Base-by-base conservation (phyloP, 2,329 filamentous ascomycete genomes). In the Ceratocystis ficicola region DNA sequence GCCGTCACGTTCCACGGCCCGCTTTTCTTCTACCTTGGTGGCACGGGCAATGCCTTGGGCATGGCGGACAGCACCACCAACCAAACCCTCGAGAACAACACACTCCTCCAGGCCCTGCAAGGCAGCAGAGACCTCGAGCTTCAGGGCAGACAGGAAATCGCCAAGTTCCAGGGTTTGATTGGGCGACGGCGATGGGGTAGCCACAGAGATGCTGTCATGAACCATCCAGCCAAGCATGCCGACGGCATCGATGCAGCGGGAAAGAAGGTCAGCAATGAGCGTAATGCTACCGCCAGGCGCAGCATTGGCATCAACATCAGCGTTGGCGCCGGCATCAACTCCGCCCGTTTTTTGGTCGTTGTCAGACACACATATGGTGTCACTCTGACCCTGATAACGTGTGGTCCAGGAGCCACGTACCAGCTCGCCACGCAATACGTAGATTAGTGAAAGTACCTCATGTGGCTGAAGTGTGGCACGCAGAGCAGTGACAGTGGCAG, bases 341-440 rank as follows among this genome's bases (percentile, higher is more conserved):
- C 76, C 74, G 70, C 88, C 86, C 46, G 88, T 76, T 59, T 59
- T 17, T 5, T 32, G 55, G 55, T 25, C 55, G 28, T 57, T 32
- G 52, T 59, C 55, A n/a, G 55, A 12, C 2, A 10, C 30, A 20
- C 25, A 36, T 15, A 30, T 30, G 15, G 55, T 15, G 12, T 30
- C 55, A 30, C 32, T 10, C 7, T 59, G 55, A 28, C 17, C 32
- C 4, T 59, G 55, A 73, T 91, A 90, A 25, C 83, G 80, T 20
- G 84, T 83, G 0, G 87, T 90, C 89, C 89, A 93, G 41, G 86
- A 86, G 66, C 88, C 88, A 69, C 85, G 83, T 63, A 86, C 83
- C 59, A 93, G 79, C 75, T 92, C 87, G 69, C 87, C 80, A 66
- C 88, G 84, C 36, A 93, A 79, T 5, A 91, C 78, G 69, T 87